phyloP scores from a whole-genome alignment of 805 yeast species.

The Monosporozyma servazzii region DNA sequence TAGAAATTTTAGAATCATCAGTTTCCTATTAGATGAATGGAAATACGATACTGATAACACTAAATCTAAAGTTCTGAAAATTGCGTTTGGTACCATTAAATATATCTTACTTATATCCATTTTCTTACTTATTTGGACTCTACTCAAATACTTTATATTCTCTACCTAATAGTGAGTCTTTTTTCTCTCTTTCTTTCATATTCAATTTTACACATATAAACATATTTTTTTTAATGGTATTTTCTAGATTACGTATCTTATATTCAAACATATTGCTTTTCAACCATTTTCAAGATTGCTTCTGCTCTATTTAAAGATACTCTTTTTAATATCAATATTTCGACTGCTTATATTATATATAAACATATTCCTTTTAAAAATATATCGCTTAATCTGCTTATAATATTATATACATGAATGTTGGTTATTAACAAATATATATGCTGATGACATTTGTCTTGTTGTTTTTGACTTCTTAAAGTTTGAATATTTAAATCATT shows the following conservation, averaged over 20 bases:
- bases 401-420: neutral
- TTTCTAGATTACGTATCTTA: too few relatives aligned
- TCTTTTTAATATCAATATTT: too few relatives aligned
- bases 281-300: too few relatives aligned
- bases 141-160: neutral
- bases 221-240: too few relatives aligned
- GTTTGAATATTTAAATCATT: constrained; percentile 12
- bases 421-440: neutral
- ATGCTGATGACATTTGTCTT: neutral
- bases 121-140: neutral
- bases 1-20: constrained; percentile 44
- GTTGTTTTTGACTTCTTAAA: too few relatives aligned
- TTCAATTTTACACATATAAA: too few relatives aligned
- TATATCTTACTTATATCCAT: neutral
- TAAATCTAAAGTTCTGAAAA: neutral
- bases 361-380: neutral
- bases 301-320: neutral
- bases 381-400: too few relatives aligned
- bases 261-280: too few relatives aligned
- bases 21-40: constrained; percentile 27
- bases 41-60: constrained; percentile 15
- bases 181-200: too few relatives aligned
- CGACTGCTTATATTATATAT: neutral
- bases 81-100: neutral
- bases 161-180: too few relatives aligned